Evolutionary conservation across 306 rosid genomes (phyloP).

Genomic region (Morella rubra): DNA sequence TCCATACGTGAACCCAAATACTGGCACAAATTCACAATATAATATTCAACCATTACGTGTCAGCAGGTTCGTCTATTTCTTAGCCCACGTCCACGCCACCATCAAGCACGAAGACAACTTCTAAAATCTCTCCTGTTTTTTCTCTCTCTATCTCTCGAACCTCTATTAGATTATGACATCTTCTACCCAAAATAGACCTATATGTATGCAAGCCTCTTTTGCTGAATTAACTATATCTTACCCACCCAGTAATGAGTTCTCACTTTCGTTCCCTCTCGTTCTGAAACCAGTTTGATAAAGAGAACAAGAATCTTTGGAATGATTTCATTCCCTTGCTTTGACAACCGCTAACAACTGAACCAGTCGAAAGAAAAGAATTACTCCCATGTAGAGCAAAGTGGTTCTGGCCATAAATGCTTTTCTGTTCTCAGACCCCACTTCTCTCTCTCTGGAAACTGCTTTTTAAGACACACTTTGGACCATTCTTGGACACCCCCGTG

Average conservation of each 20-base stretch:
- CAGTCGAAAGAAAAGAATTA: not conserved
- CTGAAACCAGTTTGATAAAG: not conserved
- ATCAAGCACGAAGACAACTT: not conserved
- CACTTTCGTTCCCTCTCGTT: not conserved
- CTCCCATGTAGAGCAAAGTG: not conserved
- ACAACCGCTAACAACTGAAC: not conserved
- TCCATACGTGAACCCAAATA: no score
- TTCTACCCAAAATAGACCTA: not conserved
- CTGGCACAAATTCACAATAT: no score
- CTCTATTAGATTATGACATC: not conserved
- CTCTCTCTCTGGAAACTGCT: slow-evolving; percentile 1
- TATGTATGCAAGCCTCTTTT: not conserved
- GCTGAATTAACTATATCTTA: not conserved
- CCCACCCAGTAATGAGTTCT: not conserved
- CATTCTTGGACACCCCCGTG: not conserved
- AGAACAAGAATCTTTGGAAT: slow-evolving; percentile 6
- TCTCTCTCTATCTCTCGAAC: not conserved
- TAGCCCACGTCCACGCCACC: not conserved
- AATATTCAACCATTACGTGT: no score
- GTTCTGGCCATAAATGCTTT: slow-evolving; percentile 30
- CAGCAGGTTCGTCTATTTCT: not conserved
- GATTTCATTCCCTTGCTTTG: not conserved
- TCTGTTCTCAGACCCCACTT: slow-evolving; percentile 23
- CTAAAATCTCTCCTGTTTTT: not conserved
- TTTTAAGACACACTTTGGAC: slow-evolving; percentile 17